Evolutionary conservation across 2,329 filamentous ascomycete genomes (phyloP).

Genomic region (Ophiostoma australiae): DNA sequence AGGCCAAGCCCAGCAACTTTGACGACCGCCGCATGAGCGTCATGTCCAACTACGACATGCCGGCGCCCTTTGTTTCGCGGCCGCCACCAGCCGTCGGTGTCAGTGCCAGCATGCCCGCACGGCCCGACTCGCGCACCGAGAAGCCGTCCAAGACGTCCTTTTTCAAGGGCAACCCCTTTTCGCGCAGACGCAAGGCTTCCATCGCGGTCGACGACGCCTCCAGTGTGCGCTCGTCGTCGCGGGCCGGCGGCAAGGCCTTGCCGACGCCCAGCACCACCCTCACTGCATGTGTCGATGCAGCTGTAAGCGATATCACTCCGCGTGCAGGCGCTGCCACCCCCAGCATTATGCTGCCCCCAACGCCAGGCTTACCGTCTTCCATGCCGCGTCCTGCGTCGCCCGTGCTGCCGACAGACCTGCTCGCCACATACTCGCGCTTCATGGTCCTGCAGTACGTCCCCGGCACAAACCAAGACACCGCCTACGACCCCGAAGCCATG

Average conservation of each 20-base stretch:
- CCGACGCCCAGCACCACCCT: neutral
- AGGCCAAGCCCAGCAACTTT: neutral
- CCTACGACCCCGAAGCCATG: neutral
- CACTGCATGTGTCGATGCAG: neutral
- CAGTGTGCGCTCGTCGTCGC: neutral
- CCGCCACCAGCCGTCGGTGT: neutral
- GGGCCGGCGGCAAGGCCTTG: neutral
- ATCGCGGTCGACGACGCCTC: neutral
- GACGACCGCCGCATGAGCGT: neutral
- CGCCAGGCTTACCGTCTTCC: neutral
- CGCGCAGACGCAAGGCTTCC: constrained; percentile 16
- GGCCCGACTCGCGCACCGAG: neutral
- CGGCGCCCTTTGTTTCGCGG: neutral
- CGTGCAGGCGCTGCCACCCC: neutral
- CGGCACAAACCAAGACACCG: constrained; percentile 19
- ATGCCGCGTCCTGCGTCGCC: neutral
- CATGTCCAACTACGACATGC: neutral
- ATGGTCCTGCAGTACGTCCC: constrained; percentile 32
- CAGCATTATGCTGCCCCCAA: neutral
- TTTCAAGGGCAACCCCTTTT: constrained; percentile 24
- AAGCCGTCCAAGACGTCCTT: constrained; percentile 20
- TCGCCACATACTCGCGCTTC: constrained; percentile 31
- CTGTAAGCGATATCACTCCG: neutral
- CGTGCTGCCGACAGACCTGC: constrained; percentile 7
- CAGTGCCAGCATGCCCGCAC: neutral